These are phyloP conservation scores for Starmerella apicola DNA, from an alignment of 805 yeast genomes.

Conservation along the genomic window DNA sequence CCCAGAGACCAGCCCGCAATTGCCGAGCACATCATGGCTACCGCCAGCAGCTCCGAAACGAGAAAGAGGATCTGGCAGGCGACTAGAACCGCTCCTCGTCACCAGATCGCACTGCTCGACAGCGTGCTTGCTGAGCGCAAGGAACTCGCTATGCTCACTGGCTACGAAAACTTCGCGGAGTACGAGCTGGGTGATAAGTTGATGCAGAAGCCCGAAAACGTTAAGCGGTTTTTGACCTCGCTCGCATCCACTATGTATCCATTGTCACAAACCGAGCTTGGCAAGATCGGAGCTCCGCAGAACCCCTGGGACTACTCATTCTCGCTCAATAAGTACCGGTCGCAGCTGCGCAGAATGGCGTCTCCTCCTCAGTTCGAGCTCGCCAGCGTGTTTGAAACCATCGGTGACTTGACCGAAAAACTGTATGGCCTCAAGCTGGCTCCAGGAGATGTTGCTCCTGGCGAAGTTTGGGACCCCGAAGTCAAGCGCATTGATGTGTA, in stretches of 20 bases:
- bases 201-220: slow-evolving; percentile 74
- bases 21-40: slow-evolving; percentile 52
- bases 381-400: slow-evolving; percentile 75
- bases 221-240: slow-evolving; percentile 50
- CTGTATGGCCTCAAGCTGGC: slow-evolving; percentile 68
- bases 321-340: slow-evolving; percentile 29
- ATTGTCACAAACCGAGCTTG: slow-evolving; percentile 50
- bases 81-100: slow-evolving; percentile 49
- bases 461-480: slow-evolving; percentile 82
- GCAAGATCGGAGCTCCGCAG: slow-evolving; percentile 26
- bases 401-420: slow-evolving; percentile 53
- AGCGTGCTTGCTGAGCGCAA: slow-evolving; percentile 54
- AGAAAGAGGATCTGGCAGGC: slow-evolving; percentile 65
- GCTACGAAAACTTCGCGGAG: slow-evolving; percentile 55
- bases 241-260: slow-evolving; percentile 41
- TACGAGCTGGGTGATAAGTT: slow-evolving; percentile 81
- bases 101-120: slow-evolving; percentile 50
- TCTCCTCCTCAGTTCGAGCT: slow-evolving; percentile 55
- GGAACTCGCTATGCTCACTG: slow-evolving; percentile 58
- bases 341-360: slow-evolving; percentile 28
- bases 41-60: slow-evolving; percentile 42
- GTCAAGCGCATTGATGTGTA: slow-evolving; percentile 72
- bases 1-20: slow-evolving; percentile 27
- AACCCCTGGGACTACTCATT: slow-evolving; percentile 89
- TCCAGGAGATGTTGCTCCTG: slow-evolving; percentile 48